Base-by-base conservation (phyloP, 2,329 filamentous ascomycete genomes). In the Aspergillus ustus region DNA sequence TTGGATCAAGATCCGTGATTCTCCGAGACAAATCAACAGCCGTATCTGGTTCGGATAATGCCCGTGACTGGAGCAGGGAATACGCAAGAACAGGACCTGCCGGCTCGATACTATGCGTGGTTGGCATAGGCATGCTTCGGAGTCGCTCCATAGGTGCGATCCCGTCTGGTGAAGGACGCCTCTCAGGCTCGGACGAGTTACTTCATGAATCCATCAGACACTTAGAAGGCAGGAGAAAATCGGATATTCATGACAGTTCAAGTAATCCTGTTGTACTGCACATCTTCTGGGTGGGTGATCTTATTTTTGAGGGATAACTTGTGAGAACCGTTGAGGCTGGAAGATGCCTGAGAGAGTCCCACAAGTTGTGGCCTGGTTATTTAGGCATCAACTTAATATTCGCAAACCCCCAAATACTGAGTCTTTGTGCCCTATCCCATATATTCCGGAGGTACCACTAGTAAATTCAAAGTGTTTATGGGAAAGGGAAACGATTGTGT, bases 11-110 rank as follows among this genome's bases (percentile, higher is more conserved):
- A 54, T 46, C 44, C 31, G n/a, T 15, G 13, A 17, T 53, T 37
- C 20, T 13, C 44, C 19, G n/a, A 9, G 31, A 2, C 28, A 51
- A 11, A n/a, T 46, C 6, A 46, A 25, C 46, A 25, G 6, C 8
- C 7, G n/a, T 34, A 15, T 1, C 40, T 4, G 20, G 6, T 3
- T 20, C 13, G 9, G n/a, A 20, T 52, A 44, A 45, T n/a, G 20
- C 6, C 34, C 56, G 19, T 31, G 57, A 57, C n/a, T 57, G 19
- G 9, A 77, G 65, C 17, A 77, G 61, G 2, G 68, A 65, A 61
- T 74, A 66, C 5, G 75, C 75, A 19, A 77, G 72, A 31, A 72
- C 29, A 7, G 75, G 75, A 8, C 64, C 57, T 37, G 73, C 75
- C 43, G 75, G 71, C 9, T 73, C 68, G 28, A 69, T 62, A n/a